Percentiles rank a stretch among this genome's conserved stretches.
Evolutionary conservation across 768 basidiomycete species (phyloP).

Genomic region (Astraeus odoratus): DNA sequence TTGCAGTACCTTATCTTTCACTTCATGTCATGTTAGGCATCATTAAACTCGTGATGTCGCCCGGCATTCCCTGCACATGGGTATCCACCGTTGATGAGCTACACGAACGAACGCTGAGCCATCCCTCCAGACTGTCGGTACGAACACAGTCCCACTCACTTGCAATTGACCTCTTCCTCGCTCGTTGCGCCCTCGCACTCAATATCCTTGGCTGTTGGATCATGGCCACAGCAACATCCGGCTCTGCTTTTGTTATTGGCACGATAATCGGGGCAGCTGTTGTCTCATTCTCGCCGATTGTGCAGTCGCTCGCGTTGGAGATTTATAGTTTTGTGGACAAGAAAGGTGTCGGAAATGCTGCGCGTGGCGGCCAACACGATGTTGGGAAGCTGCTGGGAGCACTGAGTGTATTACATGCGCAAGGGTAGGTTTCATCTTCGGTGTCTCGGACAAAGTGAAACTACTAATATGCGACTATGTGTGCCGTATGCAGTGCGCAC

Average conservation of each 20-base stretch:
- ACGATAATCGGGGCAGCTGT: conserved; percentile 51
- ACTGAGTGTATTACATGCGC: conserved; percentile 63
- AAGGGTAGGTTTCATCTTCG: conserved; percentile 39
- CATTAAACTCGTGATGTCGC: conserved; percentile 48
- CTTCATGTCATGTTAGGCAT: conserved; percentile 32
- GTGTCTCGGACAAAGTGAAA: neutral
- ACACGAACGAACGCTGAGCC: neutral
- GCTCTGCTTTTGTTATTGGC: conserved; percentile 44
- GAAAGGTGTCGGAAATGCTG: conserved; percentile 26
- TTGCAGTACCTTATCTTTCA: neutral
- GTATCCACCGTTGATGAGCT: conserved; percentile 16
- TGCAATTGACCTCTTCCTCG: conserved; percentile 61
- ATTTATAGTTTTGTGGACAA: conserved; percentile 33
- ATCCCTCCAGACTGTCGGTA: conserved; percentile 4
- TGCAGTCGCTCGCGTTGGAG: conserved; percentile 66
- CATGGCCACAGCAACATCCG: conserved; percentile 42
- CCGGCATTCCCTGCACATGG: conserved; percentile 19
- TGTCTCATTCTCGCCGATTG: conserved; percentile 55
- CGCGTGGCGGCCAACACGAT: conserved; percentile 41
- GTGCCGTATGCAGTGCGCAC: conserved; percentile 38
- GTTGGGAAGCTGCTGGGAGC: conserved; percentile 76
- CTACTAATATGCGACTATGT: neutral
- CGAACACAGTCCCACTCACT: conserved; percentile 19
- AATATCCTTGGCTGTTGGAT: conserved; percentile 46
- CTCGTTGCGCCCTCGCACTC: conserved; percentile 52